Base-by-base conservation (phyloP, 306 rosid genomes). In the Mimosa bimucronata region DNA sequence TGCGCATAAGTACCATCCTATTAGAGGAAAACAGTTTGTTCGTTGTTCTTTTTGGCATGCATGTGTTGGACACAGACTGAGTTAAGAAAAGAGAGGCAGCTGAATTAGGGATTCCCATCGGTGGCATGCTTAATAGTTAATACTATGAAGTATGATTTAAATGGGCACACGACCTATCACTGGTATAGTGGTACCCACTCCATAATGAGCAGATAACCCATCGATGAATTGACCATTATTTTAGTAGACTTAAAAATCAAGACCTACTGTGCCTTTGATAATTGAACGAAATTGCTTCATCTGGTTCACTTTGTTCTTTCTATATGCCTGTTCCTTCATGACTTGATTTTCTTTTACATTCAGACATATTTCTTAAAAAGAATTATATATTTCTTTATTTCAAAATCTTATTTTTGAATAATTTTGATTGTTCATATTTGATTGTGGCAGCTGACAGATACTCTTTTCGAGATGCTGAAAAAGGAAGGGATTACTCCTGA, bases 401-500 rank as follows among this genome's bases (percentile, higher is more conserved):
- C 70, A 52, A 67, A 42, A 26, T 57, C 38, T 71, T 41, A 44
- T 7, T 18, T 83, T 79, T 50, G 69, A 67, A 77, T 38, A 42
- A 58, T 67, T 64, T 85, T 16, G 16, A 68, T 60, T 48, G 34
- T 40, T 79, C 42, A 66, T 78, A 75, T 77, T 85, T 77, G 71
- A 84, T 80, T 19, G n/a, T 38, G 86, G 71, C 82, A 95, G 99
- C 84, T 93, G 83, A 88, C 86, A 87, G 97, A 91, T 48, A 71
- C 85, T 66, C 94, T 95, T 70, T 66, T 81, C 78, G 92, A 91
- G 74, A 86, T 91, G 94, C 87, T 95, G 69, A 76, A 87, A 81
- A 90, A 88, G 83, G 93, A 93, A 14, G 91, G 87, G 30, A 93
- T 64, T 87, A 60, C 53, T 85, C 97, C 89, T 8, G 99, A 95